Percentiles rank a stretch among this genome's conserved stretches.
phyloP scores from a whole-genome alignment of 164 flowering plant species.

The Vitis rupestris region DNA sequence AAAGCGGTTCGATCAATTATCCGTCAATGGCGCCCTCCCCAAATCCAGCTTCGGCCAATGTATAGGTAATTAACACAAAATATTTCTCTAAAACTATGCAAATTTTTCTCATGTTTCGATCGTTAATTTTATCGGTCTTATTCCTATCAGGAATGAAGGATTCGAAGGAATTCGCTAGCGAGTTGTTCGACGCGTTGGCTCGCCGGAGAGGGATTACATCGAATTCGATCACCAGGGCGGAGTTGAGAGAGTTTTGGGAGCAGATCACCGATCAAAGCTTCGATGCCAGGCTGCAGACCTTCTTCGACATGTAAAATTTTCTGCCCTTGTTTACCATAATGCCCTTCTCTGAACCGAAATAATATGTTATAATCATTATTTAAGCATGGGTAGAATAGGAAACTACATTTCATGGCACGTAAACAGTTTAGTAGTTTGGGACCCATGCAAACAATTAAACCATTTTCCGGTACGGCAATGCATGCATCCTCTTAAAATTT shows the following conservation, averaged over 20 bases:
- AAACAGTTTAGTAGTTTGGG: too few species aligned
- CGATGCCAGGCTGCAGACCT: conserved; percentile 45
- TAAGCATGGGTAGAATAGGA: too few species aligned
- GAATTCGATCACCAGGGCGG: conserved; percentile 17
- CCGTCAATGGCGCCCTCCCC: conserved; percentile 27
- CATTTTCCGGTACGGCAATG: too few species aligned
- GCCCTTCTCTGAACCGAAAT: not conserved
- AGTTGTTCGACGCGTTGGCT: conserved; percentile 42
- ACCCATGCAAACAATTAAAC: too few species aligned
- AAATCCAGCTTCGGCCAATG: conserved; percentile 35
- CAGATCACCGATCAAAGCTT: conserved; percentile 43
- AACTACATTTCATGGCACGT: too few species aligned
- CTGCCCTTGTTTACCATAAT: not conserved
- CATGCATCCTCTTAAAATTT: too few species aligned
- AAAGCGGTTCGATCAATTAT: conserved; percentile 27
- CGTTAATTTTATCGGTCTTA: not conserved
- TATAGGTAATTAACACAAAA: conserved; percentile 27
- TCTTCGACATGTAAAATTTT: conserved; percentile 44
- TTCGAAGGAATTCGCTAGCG: conserved; percentile 35
- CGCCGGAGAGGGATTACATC: conserved; percentile 31
- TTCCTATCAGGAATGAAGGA: conserved; percentile 33
- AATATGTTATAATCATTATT: not conserved
- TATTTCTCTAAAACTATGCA: not conserved
- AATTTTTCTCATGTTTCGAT: too few species aligned
- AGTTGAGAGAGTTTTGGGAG: conserved; percentile 42